phyloP scores from a whole-genome alignment of 345 rosid genomes.

The Hypericum androsaemum region DNA sequence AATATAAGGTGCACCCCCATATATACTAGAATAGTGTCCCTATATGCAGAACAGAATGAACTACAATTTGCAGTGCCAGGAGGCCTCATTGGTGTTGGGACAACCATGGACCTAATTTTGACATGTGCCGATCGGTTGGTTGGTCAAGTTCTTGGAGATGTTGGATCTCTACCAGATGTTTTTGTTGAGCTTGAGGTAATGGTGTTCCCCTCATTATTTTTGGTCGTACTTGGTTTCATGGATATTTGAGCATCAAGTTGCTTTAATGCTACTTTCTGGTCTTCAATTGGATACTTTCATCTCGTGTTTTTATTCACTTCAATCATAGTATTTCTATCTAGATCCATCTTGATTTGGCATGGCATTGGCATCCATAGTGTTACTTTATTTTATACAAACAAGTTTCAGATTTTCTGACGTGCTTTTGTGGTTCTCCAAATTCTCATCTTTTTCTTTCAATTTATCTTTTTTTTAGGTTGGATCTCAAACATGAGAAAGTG shows the following conservation, averaged over 20 bases:
- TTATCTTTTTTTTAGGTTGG: too few relatives aligned
- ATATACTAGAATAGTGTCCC: slow-evolving; percentile 70
- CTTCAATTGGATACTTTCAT: too few relatives aligned
- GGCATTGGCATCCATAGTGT: too few relatives aligned
- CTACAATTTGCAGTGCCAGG: slow-evolving; percentile 98
- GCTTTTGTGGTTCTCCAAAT: too few relatives aligned
- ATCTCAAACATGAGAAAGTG: too few relatives aligned
- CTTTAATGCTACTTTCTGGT: neutral
- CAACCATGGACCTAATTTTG: slow-evolving; percentile 96
- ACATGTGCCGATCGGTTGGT: slow-evolving; percentile 94
- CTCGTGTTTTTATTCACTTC: too few relatives aligned
- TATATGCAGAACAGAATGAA: slow-evolving; percentile 86
- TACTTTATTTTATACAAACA: too few relatives aligned
- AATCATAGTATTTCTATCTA: too few relatives aligned
- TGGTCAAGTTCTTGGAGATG: slow-evolving; percentile 97
- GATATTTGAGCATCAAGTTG: neutral
- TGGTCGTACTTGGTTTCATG: neutral
- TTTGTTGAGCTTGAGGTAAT: slow-evolving; percentile 85
- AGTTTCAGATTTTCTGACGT: too few relatives aligned
- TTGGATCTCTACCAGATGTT: slow-evolving; percentile 86
- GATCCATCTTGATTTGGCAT: too few relatives aligned
- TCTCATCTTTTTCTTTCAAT: too few relatives aligned
- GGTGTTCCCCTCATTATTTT: neutral
- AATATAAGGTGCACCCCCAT: slow-evolving; percentile 82
- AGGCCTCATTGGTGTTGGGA: slow-evolving; percentile 93